Conservation (phyloP, 495 filamentous ascomycete genomes). For the Aspergillus cristatus region DNA sequence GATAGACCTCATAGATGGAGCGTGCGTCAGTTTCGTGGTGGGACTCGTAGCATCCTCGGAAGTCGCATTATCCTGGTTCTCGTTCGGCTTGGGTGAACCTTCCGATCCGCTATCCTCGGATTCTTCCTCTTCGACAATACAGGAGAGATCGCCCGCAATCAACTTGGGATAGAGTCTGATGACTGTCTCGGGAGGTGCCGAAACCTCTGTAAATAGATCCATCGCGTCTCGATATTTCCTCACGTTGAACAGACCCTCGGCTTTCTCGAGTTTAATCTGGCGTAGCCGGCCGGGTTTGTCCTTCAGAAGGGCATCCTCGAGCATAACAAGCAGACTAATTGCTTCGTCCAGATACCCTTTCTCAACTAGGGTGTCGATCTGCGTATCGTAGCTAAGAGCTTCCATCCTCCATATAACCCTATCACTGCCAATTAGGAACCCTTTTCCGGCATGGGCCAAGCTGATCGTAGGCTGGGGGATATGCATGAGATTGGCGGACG, state of each 20-base stretch:
- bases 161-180: constrained; percentile 73
- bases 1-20: constrained; percentile 55
- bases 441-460: constrained; percentile 87
- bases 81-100: constrained; percentile 13
- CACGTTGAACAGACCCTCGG: constrained; percentile 70
- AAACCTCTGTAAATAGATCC: constrained; percentile 81
- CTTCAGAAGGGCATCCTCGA: constrained; percentile 83
- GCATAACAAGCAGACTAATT: constrained; percentile 75
- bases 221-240: constrained; percentile 82
- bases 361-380: constrained; percentile 76
- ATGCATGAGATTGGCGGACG: constrained; percentile 71
- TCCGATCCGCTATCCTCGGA: constrained; percentile 29
- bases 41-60: constrained; percentile 12
- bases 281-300: constrained; percentile 74
- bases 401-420: constrained; percentile 92
- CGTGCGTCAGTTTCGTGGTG: constrained; percentile 16
- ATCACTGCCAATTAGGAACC: constrained; percentile 84
- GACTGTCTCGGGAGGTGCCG: constrained; percentile 82
- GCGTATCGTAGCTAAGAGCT: constrained; percentile 83
- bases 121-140: constrained; percentile 41
- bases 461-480: constrained; percentile 92
- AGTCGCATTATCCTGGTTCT: constrained; percentile 19
- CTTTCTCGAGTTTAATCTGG: constrained; percentile 83
- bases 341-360: constrained; percentile 80
- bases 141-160: constrained; percentile 75